Base-by-base conservation (phyloP, 2,329 filamentous ascomycete genomes). In the Alternaria sp. region DNA sequence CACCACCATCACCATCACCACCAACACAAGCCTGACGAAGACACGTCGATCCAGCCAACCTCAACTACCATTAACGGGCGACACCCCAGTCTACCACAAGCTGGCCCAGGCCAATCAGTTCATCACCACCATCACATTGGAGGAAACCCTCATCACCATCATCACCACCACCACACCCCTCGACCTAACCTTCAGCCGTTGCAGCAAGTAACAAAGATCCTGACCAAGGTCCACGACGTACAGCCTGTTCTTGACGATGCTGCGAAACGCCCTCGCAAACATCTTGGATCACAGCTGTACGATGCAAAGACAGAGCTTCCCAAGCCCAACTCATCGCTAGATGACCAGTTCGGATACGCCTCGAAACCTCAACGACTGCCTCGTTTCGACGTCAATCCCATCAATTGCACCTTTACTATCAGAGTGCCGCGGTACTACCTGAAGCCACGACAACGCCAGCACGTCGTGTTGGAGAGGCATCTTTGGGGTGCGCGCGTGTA, bases 401-500 rank as follows among this genome's bases (percentile, higher is more conserved):
- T 80, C 63, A 98, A 98, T 72, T 97, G 93, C 77, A 96, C 92
- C 0, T 89, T 96, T 66, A 97, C 93, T 0, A 87, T 99, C 64
- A 93, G 96, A 72, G 89, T 99, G 7, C 91, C 94, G 3, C 89
- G 91, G 26, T 88, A 91, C 51, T 93, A 96, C 72, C 83, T 99
- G 8, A 88, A 87, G 9, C 80, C 88, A 0, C 81, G 85, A 8
- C 88, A 91, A 23, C 87, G 95, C 28, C 92, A 96, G 76, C 92
- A 96, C 69, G 94, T 98, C 55, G 96, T 93, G 11, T 83, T 88
- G 8, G 88, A 93, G 32, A 87, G 91, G 19, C 92, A 92, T 8
- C 79, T 99, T 0, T 99, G 95, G 94, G 96, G 96, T 1, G 96
- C 93, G 0, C 94, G 96, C 40, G 87, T 99, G 7, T 98, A 98